Conservation (phyloP, 192 early-diverging fungal species). For the Backusella tarrabulga region DNA sequence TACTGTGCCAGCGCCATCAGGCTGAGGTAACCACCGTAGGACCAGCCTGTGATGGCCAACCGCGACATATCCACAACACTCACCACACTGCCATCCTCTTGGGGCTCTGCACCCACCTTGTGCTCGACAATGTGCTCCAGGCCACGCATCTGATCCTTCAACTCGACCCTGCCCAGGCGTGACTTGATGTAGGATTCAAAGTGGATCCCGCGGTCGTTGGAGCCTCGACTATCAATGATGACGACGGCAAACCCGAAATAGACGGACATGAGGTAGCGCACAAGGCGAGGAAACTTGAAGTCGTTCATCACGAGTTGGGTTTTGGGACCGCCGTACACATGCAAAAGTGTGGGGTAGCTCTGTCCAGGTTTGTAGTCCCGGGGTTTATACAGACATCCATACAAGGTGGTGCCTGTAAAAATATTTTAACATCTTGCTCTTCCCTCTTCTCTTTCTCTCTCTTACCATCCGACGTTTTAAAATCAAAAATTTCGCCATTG, state of each 20-base stretch:
- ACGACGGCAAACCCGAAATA: slow-evolving; percentile 55
- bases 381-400: slow-evolving; percentile 63
- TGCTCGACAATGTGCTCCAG: slow-evolving; percentile 39
- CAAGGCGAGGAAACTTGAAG: slow-evolving; percentile 60
- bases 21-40: slow-evolving; percentile 73
- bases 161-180: slow-evolving; percentile 58
- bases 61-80: slow-evolving; percentile 55
- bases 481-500: slow-evolving; percentile 21
- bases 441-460: too few relatives aligned
- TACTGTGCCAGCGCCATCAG: slow-evolving; percentile 61
- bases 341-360: slow-evolving; percentile 61
- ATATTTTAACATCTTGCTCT: too few relatives aligned
- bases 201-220: slow-evolving; percentile 55
- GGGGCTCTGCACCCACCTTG: slow-evolving; percentile 42
- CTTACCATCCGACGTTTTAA: slow-evolving; percentile 18
- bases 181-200: slow-evolving; percentile 59
- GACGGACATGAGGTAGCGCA: slow-evolving; percentile 57
- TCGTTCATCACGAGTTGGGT: slow-evolving; percentile 75
- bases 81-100: neutral
- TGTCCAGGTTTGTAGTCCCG: slow-evolving; percentile 41
- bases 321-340: slow-evolving; percentile 74
- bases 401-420: slow-evolving; percentile 34
- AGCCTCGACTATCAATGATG: slow-evolving; percentile 67
- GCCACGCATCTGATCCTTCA: slow-evolving; percentile 62
- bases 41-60: slow-evolving; percentile 72